Evolutionary conservation across 345 rosid species (phyloP).

Genomic region (Salix caprea): DNA sequence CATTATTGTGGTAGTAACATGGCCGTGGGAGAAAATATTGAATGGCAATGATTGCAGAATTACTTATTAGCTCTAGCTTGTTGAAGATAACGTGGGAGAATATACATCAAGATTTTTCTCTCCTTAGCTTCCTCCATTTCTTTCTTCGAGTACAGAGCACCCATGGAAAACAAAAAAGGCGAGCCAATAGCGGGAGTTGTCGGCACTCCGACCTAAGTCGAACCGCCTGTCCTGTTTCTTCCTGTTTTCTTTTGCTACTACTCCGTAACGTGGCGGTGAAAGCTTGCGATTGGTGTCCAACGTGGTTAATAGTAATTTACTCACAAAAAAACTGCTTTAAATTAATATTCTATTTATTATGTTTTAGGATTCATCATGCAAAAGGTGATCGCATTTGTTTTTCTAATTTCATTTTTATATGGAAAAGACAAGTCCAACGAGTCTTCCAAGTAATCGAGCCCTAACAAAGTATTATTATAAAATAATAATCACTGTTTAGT

Average conservation of each 20-base stretch:
- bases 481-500: too few species aligned
- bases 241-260: not conserved
- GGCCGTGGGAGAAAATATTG: too few species aligned
- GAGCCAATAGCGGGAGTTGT: not conserved
- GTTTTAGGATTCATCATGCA: not conserved
- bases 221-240: not conserved
- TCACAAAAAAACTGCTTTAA: not conserved
- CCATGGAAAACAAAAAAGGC: not conserved
- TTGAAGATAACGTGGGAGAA: too few species aligned
- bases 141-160: not conserved
- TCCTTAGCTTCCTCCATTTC: not conserved
- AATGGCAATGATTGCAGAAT: too few species aligned
- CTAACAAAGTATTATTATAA: too few species aligned
- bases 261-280: not conserved
- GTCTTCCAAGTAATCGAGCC: too few species aligned
- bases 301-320: not conserved
- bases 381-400: not conserved
- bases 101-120: not conserved
- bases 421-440: not conserved
- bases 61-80: too few species aligned
- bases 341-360: too few species aligned
- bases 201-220: not conserved
- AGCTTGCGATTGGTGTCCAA: too few species aligned
- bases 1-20: too few species aligned
- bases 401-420: not conserved